Base-by-base conservation (phyloP, 345 rosid genomes). In the Citrus mangshanensis region DNA sequence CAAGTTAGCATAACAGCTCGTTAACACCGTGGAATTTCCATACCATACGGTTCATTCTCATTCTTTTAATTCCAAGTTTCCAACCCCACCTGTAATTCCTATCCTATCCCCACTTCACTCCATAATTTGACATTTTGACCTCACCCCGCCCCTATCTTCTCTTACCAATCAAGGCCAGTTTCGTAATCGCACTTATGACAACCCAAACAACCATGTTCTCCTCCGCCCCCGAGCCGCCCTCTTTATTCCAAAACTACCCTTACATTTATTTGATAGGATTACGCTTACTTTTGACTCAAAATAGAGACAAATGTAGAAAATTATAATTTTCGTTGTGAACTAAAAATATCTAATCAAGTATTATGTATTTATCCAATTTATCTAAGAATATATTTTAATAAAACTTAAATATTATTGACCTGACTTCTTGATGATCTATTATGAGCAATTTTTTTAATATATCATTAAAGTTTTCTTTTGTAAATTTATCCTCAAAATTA, bases 11-110 rank as follows among this genome's bases (percentile, higher is more conserved):
- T 54, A 70, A 74, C 85, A 76, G 81, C 80, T 69, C 61, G 51
- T 21, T 0, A 4, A 69, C 85, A 84, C 83, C 78, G 77, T 79
- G 83, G 78, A 88, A 74, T 82, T 85, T 66, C 78, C 56, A 68
- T 58, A 19, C 54, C 63, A 60, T 18, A 5, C 28, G 55, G 24
- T 7, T 51, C 51, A 70, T 76, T 78, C 65, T 28, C 37, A 5
- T 49, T 70, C 60, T 22, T 14, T 27, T 62, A 9, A 49, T 62
- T 62, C 12, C 66, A 6, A 35, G 34, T 32, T 32, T 32, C 34
- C 34, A 32, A 1, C 7, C 21, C 68, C 24, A 32, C 13, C 1
- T 5, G 5, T 54, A 2, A 71, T 62, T 78, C 18, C 80, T 75
- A 1, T 22, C 42, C 24, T n/a, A 6, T 84, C 83, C 83, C 64